Conservation (phyloP, 345 rosid species). For the Isatis tinctoria region DNA sequence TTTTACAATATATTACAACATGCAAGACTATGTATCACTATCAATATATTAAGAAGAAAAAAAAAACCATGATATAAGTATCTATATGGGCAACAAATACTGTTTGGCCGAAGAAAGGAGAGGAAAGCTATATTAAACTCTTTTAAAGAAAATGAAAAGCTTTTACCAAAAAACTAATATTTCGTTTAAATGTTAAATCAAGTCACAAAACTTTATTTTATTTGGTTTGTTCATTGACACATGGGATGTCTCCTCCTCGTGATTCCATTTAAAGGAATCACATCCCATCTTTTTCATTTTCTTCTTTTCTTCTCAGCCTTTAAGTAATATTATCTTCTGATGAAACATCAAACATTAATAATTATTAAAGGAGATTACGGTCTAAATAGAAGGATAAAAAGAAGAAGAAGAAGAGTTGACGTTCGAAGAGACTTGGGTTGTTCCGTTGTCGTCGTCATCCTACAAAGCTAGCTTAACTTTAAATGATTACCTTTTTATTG, state of each 20-base stretch:
- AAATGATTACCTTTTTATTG: not conserved
- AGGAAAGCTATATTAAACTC: not conserved
- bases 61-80: not conserved
- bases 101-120: slow-evolving; percentile 3
- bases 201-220: slow-evolving; percentile 1
- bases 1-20: slow-evolving; percentile 14
- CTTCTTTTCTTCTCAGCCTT: not conserved
- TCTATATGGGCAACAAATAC: slow-evolving; percentile 7
- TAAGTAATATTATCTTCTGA: slow-evolving; percentile 9
- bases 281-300: slow-evolving; percentile 25
- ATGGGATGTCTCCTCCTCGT: slow-evolving; percentile 39
- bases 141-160: not conserved
- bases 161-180: not conserved
- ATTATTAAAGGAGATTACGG: not conserved
- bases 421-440: slow-evolving; percentile 31
- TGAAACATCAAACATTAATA: not conserved
- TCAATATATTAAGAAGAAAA: not conserved
- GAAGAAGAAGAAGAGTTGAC: slow-evolving; percentile 12
- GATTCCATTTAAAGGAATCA: slow-evolving; percentile 36
- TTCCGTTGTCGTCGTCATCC: slow-evolving; percentile 26
- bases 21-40: not conserved
- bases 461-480: slow-evolving; percentile 3
- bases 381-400: not conserved
- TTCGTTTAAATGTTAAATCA: slow-evolving; percentile 20
- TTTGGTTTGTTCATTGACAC: slow-evolving; percentile 27